Conservation (phyloP, 1,284 basidiomycete species). For the Puccinia brachypodii region DNA sequence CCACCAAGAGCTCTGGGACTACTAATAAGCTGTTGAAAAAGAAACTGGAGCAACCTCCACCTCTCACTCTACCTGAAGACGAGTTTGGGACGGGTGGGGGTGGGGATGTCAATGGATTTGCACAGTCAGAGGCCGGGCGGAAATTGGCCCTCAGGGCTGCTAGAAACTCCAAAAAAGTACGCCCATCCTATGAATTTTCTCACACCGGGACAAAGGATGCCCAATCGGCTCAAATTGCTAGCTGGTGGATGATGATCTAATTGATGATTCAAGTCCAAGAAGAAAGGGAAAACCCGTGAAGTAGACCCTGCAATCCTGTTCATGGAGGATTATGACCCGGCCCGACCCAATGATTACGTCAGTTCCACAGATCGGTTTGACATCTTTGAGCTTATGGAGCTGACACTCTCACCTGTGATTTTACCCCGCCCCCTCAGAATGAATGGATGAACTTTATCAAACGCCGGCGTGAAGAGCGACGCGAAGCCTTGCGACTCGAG, state of each 20-base stretch:
- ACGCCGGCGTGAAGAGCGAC: conserved; percentile 40
- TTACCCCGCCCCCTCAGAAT: conserved; percentile 12
- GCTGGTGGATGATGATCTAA: conserved; percentile 23
- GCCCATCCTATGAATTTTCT: conserved; percentile 22
- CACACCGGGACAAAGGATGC: not conserved
- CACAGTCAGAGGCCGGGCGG: conserved; percentile 41
- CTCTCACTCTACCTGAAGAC: conserved; percentile 46
- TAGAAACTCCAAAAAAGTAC: conserved; percentile 48
- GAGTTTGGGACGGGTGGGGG: conserved; percentile 39
- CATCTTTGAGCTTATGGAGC: too few relatives aligned
- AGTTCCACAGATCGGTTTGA: too few relatives aligned
- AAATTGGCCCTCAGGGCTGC: conserved; percentile 45
- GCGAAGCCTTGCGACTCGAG: conserved; percentile 45
- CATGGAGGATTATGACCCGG: conserved; percentile 48
- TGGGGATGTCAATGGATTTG: conserved; percentile 48
- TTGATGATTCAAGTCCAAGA: conserved; percentile 45
- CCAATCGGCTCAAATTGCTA: not conserved
- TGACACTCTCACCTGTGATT: not conserved
- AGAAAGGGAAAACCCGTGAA: conserved; percentile 49
- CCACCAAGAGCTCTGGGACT: conserved; percentile 9
- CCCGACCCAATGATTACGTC: conserved; percentile 49
- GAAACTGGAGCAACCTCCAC: conserved; percentile 45
- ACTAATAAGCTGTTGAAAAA: conserved; percentile 33
- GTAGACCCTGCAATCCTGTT: conserved; percentile 48
- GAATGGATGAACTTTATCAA: conserved; percentile 48